Conservation (phyloP, 1,139 yeast species). For the Yarrowia galli region DNA sequence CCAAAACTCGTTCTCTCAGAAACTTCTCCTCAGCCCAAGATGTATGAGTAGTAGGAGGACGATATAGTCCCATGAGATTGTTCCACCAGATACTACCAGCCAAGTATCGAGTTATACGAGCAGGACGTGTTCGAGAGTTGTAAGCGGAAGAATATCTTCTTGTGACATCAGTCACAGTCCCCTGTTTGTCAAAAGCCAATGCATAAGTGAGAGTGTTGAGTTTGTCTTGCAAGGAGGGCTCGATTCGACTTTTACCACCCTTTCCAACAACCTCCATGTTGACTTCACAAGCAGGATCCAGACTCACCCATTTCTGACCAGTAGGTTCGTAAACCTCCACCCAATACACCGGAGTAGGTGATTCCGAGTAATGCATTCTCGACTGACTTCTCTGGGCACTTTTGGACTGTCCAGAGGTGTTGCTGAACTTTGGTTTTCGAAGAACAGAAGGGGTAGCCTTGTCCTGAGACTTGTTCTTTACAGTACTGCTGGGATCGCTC, state of each 20-base stretch:
- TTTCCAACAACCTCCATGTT: constrained; percentile 73
- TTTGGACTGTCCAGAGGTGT: constrained; percentile 18
- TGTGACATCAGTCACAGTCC: constrained; percentile 81
- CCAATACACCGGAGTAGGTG: constrained; percentile 80
- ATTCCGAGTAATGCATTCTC: constrained; percentile 29
- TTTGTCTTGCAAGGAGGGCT: constrained; percentile 72
- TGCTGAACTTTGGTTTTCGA: constrained; percentile 32
- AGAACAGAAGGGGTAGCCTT: constrained; percentile 47
- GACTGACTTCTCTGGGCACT: constrained; percentile 21
- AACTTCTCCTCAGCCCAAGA: constrained; percentile 50
- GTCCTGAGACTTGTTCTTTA: constrained; percentile 32
- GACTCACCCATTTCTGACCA: constrained; percentile 77
- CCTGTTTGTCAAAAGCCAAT: constrained; percentile 72
- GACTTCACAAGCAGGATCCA: constrained; percentile 73
- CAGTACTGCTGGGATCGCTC: neutral
- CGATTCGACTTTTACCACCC: constrained; percentile 63
- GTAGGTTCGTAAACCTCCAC: constrained; percentile 89
- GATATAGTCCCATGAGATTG: constrained; percentile 53
- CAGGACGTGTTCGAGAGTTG: constrained; percentile 77
- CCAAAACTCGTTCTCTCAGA: constrained; percentile 67
- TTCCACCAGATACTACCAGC: constrained; percentile 71
- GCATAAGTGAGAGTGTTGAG: constrained; percentile 74
- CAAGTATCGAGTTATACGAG: constrained; percentile 68
- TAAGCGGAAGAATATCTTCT: constrained; percentile 75
- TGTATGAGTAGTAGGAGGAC: constrained; percentile 47